Conservation (phyloP, 768 basidiomycete species). For the Cantharellus cinnabarinus region DNA sequence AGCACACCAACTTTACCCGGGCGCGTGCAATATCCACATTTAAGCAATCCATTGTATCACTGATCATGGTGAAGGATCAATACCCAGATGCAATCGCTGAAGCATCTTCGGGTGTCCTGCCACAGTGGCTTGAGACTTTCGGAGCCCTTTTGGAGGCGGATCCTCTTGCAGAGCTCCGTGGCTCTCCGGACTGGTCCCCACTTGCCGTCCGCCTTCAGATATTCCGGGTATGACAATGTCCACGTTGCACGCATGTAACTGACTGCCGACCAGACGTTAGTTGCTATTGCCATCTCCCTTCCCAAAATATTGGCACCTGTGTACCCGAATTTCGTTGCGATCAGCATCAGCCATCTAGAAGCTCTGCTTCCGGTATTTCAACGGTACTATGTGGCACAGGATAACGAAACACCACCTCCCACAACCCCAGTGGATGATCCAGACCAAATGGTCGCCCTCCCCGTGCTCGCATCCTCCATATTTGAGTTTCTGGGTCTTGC, state of each 20-base stretch:
- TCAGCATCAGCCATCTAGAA: conserved; percentile 25
- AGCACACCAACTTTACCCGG: conserved; percentile 62
- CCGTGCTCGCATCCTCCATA: conserved; percentile 56
- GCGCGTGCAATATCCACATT: conserved; percentile 76
- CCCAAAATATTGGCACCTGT: conserved; percentile 42
- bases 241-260: background rate
- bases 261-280: conserved; percentile 38
- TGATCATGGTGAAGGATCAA: conserved; percentile 91
- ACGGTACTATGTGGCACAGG: conserved; percentile 17
- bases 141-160: conserved; percentile 49
- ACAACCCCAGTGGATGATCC: conserved; percentile 52
- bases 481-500: conserved; percentile 60
- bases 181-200: conserved; percentile 54
- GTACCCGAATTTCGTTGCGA: conserved; percentile 14
- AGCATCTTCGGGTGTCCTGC: conserved; percentile 59
- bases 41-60: conserved; percentile 67
- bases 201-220: conserved; percentile 63
- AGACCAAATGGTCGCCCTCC: conserved; percentile 44
- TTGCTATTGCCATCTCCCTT: conserved; percentile 63
- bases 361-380: conserved; percentile 30
- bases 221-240: conserved; percentile 40
- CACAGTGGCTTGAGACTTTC: conserved; percentile 86
- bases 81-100: conserved; percentile 74
- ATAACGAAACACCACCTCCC: conserved; percentile 21
- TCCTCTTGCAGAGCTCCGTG: conserved; percentile 38